Conservation (phyloP, 805 yeast genomes). For the Candida boleticola region DNA sequence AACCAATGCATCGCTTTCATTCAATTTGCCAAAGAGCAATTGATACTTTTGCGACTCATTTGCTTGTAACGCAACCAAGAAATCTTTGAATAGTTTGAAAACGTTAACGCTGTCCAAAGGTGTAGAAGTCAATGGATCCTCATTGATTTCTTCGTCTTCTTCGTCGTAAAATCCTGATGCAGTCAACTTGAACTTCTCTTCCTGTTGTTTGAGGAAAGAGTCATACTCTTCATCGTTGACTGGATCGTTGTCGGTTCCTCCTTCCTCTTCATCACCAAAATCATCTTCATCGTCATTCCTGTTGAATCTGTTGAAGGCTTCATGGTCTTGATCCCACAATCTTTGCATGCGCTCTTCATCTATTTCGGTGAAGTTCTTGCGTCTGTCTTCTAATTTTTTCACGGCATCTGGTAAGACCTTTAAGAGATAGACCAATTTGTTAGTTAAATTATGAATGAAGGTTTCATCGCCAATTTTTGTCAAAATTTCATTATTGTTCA, state of each 20-base stretch:
- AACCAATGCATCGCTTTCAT: constrained; percentile 5
- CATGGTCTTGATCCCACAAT: constrained; percentile 11
- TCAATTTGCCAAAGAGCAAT: constrained; percentile 33
- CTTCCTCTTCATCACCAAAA: constrained; percentile 7
- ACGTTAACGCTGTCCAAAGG: constrained; percentile 75
- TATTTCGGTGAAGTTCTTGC: constrained; percentile 48
- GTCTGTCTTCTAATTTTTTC: constrained; percentile 57
- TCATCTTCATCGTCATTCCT: constrained; percentile 5
- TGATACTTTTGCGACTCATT: constrained; percentile 48
- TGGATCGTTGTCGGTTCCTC: constrained; percentile 10
- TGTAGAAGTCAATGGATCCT: constrained; percentile 70
- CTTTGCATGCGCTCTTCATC: constrained; percentile 12
- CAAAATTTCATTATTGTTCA: constrained; percentile 24
- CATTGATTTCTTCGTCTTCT: constrained; percentile 70
- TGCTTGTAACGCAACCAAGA: constrained; percentile 47
- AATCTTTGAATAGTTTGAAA: constrained; percentile 58
- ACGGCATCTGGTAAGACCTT: constrained; percentile 72
- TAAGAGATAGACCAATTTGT: constrained; percentile 40
- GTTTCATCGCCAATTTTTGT: constrained; percentile 46
- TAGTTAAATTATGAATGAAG: constrained; percentile 23
- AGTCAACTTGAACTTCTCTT: constrained; percentile 17
- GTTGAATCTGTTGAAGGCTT: constrained; percentile 7
- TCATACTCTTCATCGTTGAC: constrained; percentile 23
- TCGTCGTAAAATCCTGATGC: constrained; percentile 29
- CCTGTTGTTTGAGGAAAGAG: constrained; percentile 17